A percentile compares a stretch with the other conserved stretches of the same genome.
These are phyloP conservation scores for Phytopythium chamaehyphon DNA, from an alignment of 352 stramenopile species.

Conservation along the genomic window DNA sequence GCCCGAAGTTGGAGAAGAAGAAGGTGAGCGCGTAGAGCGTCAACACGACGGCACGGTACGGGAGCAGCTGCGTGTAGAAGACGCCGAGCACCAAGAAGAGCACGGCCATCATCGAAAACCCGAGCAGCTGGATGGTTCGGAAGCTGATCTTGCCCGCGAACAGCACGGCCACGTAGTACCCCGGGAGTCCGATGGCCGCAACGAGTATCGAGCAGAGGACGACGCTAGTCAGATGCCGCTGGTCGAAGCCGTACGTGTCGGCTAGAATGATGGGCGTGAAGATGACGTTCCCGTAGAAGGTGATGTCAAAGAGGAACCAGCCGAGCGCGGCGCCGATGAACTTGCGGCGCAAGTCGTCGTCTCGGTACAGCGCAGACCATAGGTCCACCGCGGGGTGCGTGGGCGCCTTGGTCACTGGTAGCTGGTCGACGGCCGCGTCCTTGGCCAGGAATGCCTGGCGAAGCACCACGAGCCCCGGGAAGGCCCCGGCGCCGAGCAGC, in stretches of 20 bases:
- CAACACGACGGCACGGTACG: constrained; percentile 39
- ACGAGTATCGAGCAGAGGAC: constrained; percentile 66
- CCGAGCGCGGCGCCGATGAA: constrained; percentile 75
- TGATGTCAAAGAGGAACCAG: constrained; percentile 93
- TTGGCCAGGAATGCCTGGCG: constrained; percentile 43
- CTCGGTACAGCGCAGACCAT: constrained; percentile 28
- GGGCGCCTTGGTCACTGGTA: background rate
- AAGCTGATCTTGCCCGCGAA: constrained; percentile 67
- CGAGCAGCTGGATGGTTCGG: constrained; percentile 76
- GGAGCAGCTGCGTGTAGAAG: constrained; percentile 48
- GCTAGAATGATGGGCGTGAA: constrained; percentile 84
- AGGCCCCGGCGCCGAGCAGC: constrained; percentile 42
- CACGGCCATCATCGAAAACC: constrained; percentile 65
- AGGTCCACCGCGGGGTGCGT: constrained; percentile 9
- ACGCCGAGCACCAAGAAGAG: constrained; percentile 58
- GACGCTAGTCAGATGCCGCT: constrained; percentile 50
- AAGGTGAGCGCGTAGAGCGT: constrained; percentile 77
- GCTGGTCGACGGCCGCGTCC: constrained; percentile 13
- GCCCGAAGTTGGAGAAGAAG: constrained; percentile 89
- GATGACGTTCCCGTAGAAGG: constrained; percentile 88
- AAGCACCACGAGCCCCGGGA: constrained; percentile 60
- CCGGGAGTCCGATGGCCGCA: constrained; percentile 62
- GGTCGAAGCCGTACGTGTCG: constrained; percentile 59
- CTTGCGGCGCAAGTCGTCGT: constrained; percentile 34
- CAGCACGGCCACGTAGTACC: constrained; percentile 62